Conservation (phyloP, 2,329 filamentous ascomycete genomes). For the Trichoderma koningiopsis region DNA sequence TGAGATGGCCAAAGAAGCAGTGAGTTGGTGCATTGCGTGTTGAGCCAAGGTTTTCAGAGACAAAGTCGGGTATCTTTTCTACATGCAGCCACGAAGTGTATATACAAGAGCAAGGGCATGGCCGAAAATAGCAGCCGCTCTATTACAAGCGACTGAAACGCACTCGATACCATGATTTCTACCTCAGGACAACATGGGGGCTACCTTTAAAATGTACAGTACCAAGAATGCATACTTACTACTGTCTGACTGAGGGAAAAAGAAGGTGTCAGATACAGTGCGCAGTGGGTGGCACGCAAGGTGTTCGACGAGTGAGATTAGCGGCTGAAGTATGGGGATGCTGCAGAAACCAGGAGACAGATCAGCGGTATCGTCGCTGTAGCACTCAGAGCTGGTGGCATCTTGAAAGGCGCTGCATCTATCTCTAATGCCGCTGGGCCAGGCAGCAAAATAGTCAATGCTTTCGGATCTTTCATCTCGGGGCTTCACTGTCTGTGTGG, state of each 20-base stretch:
- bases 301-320: conserved; percentile 1
- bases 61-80: no score
- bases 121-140: not conserved
- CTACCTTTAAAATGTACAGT: not conserved
- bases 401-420: not conserved
- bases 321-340: conserved; percentile 12
- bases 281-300: not conserved
- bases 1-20: conserved; percentile 17
- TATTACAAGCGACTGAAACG: not conserved
- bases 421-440: not conserved
- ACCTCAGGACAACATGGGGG: not conserved
- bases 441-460: not conserved
- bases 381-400: not conserved
- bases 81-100: not conserved
- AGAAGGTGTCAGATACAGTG: not conserved
- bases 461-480: not conserved
- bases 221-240: not conserved
- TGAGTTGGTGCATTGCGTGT: not conserved
- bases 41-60: not conserved
- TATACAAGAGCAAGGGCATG: not conserved
- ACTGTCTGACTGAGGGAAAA: not conserved
- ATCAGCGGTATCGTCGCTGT: not conserved
- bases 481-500: not conserved
- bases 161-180: not conserved
- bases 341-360: not conserved